Conservation (phyloP, 1,139 yeast species). For the Taiozyma sp. region DNA sequence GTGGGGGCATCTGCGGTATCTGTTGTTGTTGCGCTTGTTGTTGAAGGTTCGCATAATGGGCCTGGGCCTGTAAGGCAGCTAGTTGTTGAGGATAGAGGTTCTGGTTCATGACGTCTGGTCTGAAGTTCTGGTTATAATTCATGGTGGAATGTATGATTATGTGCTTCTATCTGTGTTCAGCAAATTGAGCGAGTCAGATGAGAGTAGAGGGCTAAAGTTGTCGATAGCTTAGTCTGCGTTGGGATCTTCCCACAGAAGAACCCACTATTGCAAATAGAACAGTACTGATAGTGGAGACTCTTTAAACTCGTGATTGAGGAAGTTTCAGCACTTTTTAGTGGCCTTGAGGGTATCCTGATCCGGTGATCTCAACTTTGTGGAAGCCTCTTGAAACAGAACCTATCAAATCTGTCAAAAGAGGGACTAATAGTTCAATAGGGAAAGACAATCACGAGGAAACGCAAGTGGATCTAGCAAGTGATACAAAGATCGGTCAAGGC, state of each 20-base stretch:
- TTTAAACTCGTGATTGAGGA: not conserved
- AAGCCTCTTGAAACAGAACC: not conserved
- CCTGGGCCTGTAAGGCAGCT: constrained; percentile 16
- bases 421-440: not conserved
- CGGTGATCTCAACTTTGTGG: not conserved
- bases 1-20: constrained; percentile 14
- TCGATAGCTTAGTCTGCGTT: no score
- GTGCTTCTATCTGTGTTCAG: not conserved
- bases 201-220: no score
- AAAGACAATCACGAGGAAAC: not conserved
- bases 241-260: no score
- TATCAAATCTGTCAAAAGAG: not conserved
- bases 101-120: constrained; percentile 4
- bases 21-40: constrained; percentile 13
- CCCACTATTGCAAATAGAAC: no score
- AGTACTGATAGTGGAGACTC: not conserved
- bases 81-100: constrained; percentile 15
- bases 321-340: not conserved
- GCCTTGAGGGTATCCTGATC: not conserved
- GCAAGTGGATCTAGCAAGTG: not conserved
- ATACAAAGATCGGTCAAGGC: not conserved
- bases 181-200: no score
- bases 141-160: not conserved
- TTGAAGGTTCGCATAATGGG: constrained; percentile 12
- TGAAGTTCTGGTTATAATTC: constrained; percentile 7